Evolutionary conservation across 2,329 filamentous ascomycete species (phyloP), one percentile per base, ranked within the genome.

Genomic region (Fusarium globosum): DNA sequence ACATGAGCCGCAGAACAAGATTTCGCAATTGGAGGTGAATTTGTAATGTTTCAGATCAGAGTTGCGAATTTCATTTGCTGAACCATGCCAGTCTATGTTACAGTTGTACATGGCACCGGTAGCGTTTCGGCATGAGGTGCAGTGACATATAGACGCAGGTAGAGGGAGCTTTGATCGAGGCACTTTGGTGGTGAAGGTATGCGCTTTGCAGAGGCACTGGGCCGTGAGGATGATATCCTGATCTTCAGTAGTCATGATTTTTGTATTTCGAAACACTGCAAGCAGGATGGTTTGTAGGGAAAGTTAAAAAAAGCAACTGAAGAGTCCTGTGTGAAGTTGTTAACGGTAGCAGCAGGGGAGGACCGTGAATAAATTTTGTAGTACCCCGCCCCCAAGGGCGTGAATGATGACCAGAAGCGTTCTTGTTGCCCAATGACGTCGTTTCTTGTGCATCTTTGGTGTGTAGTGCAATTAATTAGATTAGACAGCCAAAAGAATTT

Each of bases 61-160:
- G 12, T 63, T 51, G 45, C 26, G 53, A 8, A 76, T 51, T 0
- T 72, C 62, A 3, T 77, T 69, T 23, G 38, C 20, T 13, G 43
- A 12, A 67, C 68, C 49, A 78, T 73, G 43, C 80, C 80, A 76
- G 6, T 41, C 15, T 12, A 51, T 64, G 4, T 33, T 36, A 12
- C 68, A 8, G 81, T 83, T 26, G 77, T 80, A 77, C 85, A 85
- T 28, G 87, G 77, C 10, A 77, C 87, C 86, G 0, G 83, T 85
- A 6, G 79, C 41, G 61, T 84, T 85, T 4, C 86, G 83, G 74
- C 87, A 88, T 6, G 86, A 87, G 23, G 78, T 79, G 79, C 87
- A 88, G 78, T 88, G 86, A 73, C 87, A 88, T 62, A 79, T 80
- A 11, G 77, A 76, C 0, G 80, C 84, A 45, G 78, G 65, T 1